These are phyloP conservation scores for Ilyonectria robusta DNA, from an alignment of 2,329 filamentous ascomycete genomes.

Conservation along the genomic window DNA sequence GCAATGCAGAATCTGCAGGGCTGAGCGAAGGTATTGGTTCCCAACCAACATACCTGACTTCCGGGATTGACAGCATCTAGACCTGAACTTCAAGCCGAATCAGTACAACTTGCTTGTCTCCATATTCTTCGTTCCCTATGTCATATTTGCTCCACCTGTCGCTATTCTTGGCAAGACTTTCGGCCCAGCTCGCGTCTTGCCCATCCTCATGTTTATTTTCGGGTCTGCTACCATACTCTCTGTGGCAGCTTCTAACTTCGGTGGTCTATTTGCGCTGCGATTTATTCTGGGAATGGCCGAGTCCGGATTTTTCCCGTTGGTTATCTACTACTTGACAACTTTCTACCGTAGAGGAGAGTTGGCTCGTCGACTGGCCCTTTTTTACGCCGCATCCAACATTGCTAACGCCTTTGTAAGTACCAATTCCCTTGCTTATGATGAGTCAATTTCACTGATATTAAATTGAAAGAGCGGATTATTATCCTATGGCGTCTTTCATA, in stretches of 20 bases:
- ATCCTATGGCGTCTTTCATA: constrained; percentile 64
- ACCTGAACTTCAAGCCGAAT: constrained; percentile 67
- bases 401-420: constrained; percentile 65
- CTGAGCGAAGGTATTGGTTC: constrained; percentile 52
- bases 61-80: constrained; percentile 55
- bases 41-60: constrained; percentile 60
- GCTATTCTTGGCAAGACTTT: constrained; percentile 79
- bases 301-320: constrained; percentile 68
- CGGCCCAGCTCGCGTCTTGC: constrained; percentile 75
- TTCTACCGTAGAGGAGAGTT: constrained; percentile 65
- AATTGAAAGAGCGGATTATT: constrained; percentile 55
- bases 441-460: background rate
- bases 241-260: constrained; percentile 64
- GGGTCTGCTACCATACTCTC: constrained; percentile 76
- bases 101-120: constrained; percentile 80
- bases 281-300: constrained; percentile 68
- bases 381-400: constrained; percentile 83
- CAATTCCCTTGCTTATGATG: background rate
- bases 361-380: constrained; percentile 68
- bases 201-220: constrained; percentile 79
- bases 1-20: constrained; percentile 70
- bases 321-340: constrained; percentile 66
- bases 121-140: constrained; percentile 84
- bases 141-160: constrained; percentile 73
- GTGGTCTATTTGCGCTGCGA: constrained; percentile 64